Conservation (phyloP, 768 basidiomycete genomes). For the Naganishia randhawae region DNA sequence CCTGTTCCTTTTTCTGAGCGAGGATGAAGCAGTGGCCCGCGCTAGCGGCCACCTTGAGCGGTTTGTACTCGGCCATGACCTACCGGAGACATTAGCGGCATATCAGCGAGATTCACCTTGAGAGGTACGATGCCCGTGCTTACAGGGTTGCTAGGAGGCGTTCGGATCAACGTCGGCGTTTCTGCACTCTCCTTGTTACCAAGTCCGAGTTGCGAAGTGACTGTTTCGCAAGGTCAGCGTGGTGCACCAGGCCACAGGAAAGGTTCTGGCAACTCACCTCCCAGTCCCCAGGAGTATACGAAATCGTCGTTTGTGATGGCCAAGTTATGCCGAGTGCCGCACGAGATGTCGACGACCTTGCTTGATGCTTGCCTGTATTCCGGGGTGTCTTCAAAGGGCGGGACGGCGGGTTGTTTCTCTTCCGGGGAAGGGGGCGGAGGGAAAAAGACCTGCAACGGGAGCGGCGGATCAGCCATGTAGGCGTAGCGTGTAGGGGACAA, state of each 20-base stretch:
- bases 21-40: constrained; percentile 51
- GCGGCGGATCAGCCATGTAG: background rate
- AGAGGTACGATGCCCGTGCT: no score
- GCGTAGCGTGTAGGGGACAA: background rate
- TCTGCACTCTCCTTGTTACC: constrained; percentile 49
- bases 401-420: constrained; percentile 46
- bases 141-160: constrained; percentile 41
- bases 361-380: constrained; percentile 37
- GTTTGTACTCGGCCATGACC: constrained; percentile 21
- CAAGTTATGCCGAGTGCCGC: constrained; percentile 52
- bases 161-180: constrained; percentile 46
- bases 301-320: constrained; percentile 52
- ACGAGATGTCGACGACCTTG: constrained; percentile 51
- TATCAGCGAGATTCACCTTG: background rate
- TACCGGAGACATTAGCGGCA: background rate
- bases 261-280: constrained; percentile 41
- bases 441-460: constrained; percentile 47
- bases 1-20: constrained; percentile 33
- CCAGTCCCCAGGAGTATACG: constrained; percentile 54
- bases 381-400: constrained; percentile 40
- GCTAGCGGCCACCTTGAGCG: constrained; percentile 45
- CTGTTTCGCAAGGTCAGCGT: constrained; percentile 25
- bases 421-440: constrained; percentile 51
- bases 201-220: constrained; percentile 51
- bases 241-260: background rate